Evolutionary conservation across 768 basidiomycete species (phyloP).

Genomic region (Suillus fuscotomentosus): DNA sequence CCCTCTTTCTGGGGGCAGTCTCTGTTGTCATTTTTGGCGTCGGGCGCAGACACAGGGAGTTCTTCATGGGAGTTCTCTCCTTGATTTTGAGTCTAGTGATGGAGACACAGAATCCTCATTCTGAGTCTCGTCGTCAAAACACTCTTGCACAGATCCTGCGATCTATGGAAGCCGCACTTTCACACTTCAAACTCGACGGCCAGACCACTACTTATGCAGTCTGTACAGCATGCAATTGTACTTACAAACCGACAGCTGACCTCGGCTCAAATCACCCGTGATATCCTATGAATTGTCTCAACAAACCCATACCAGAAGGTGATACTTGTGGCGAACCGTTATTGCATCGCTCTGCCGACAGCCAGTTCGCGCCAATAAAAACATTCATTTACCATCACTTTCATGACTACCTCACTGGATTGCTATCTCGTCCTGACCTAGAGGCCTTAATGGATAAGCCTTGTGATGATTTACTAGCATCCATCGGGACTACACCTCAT

Average conservation of each 20-base stretch:
- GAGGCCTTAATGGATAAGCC: no score
- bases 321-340: background rate
- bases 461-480: no score
- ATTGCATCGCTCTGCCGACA: background rate
- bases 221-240: slow-evolving; percentile 14
- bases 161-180: slow-evolving; percentile 6
- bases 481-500: no score
- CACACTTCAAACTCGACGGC: slow-evolving; percentile 12
- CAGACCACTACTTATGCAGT: slow-evolving; percentile 15
- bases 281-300: slow-evolving; percentile 12
- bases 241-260: slow-evolving; percentile 4
- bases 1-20: no score
- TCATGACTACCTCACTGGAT: no score
- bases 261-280: background rate
- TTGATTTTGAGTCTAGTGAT: no score
- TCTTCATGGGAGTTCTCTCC: no score
- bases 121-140: background rate
- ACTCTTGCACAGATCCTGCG: background rate
- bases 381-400: no score
- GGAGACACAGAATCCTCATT: no score
- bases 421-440: no score
- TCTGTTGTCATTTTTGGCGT: no score
- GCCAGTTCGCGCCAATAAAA: background rate
- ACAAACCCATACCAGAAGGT: slow-evolving; percentile 2
- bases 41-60: no score